Conservation (phyloP, 2,329 filamentous ascomycete genomes). For the Stagonosporopsis chrysanthemi region DNA sequence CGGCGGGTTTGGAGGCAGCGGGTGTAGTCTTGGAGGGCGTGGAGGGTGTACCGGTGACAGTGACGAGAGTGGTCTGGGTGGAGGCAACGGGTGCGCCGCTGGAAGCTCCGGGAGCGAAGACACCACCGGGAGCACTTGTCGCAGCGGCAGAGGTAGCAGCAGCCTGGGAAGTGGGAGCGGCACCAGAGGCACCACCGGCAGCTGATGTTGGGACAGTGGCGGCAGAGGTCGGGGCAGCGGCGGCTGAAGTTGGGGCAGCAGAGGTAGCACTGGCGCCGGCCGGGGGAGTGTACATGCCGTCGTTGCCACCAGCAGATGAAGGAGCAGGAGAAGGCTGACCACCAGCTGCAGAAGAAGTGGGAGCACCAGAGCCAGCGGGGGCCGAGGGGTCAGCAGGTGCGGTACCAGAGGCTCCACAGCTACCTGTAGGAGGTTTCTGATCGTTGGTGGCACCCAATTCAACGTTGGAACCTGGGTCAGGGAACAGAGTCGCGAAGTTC, state of each 20-base stretch:
- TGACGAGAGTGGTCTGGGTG: conserved; percentile 42
- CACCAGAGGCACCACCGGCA: conserved; percentile 19
- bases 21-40: conserved; percentile 17
- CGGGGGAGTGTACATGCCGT: conserved; percentile 18
- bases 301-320: conserved; percentile 18
- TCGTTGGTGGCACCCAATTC: conserved; percentile 50
- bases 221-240: conserved; percentile 11
- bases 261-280: conserved; percentile 12
- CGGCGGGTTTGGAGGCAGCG: conserved; percentile 6
- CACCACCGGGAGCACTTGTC: conserved; percentile 37
- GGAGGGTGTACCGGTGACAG: conserved; percentile 32
- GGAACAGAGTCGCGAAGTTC: conserved; percentile 55
- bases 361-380: conserved; percentile 24
- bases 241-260: not conserved
- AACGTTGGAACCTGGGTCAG: conserved; percentile 68
- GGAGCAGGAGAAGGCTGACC: conserved; percentile 35
- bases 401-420: conserved; percentile 31
- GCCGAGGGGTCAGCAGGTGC: conserved; percentile 17
- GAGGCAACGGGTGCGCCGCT: conserved; percentile 29
- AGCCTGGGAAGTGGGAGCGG: conserved; percentile 1
- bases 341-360: conserved; percentile 26
- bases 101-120: conserved; percentile 44
- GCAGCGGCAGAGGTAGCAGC: conserved; percentile 14
- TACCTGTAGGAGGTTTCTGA: conserved; percentile 27
- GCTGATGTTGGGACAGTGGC: not conserved